Evolutionary conservation across 345 rosid genomes (phyloP), one percentile per base, ranked within the genome.

Genomic region (Eucalyptus brandiana): DNA sequence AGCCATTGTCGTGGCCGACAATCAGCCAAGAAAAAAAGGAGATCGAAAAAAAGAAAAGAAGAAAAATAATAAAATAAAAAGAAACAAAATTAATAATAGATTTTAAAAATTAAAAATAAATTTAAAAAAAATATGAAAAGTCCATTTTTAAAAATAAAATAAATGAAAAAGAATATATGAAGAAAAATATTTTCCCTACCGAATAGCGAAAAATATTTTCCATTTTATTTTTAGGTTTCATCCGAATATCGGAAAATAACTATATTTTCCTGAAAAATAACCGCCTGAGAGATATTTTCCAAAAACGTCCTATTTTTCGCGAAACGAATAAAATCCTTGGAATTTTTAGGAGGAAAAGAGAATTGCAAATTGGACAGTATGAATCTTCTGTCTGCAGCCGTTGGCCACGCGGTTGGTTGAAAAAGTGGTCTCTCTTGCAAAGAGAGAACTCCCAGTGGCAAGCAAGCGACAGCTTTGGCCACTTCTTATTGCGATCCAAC

Each of bases 301-400:
- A 5, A 0, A 49, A 49, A 2, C 0, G 7, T 0, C 0, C 0
- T 0, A 5, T 49, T 49, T 15, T 2, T 0, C 3, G 1, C 0
- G 1, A 50, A 50, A 50, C 3, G 19, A 6, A 6, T 2, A 3
- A 3, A 6, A 10, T 9, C 30, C 62, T 23, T 10, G 13, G 30
- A 65, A n/a, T n/a, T 65, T 65, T 1, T 2, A 7, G 62, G 76
- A 30, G 72, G 34, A 65, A 67, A 67, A 16, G 40, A 16, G 40
- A 67, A 67, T 67, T 16, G 80, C 12, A 32, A 4, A 34, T 8
- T 14, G 72, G 72, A 65, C 18, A n/a, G 1, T 34, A 32, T 34
- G 40, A 67, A 32, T 16, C 40, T 69, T 18, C 44, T 5, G 24
- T 19, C 24, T 0, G 14, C 26, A 2, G 26, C 26, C 44, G 24